Evolutionary conservation across 176 grass and related monocot genomes (phyloP).

Genomic region (Phragmites australis): DNA sequence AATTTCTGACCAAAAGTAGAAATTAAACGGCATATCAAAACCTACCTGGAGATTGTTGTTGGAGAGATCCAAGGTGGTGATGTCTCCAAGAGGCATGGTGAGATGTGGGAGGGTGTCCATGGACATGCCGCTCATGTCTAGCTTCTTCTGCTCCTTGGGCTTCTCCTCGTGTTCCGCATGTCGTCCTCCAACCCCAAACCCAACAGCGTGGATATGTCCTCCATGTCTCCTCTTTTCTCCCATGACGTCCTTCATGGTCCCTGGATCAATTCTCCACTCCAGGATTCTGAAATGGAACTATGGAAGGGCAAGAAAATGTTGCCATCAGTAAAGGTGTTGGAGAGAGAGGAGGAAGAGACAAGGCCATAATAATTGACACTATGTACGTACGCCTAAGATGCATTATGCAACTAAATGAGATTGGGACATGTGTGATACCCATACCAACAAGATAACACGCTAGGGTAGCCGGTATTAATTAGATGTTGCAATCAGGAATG

Average conservation of each 20-base stretch:
- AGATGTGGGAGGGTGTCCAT: conserved; percentile 76
- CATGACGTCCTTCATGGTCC: conserved; percentile 46
- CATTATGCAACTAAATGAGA: conserved; percentile 25
- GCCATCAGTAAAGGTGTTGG: conserved; percentile 16
- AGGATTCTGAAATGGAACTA: conserved; percentile 2
- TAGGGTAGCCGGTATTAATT: conserved; percentile 40
- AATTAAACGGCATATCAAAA: background rate
- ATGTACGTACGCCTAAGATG: conserved; percentile 8
- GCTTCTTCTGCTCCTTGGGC: conserved; percentile 45
- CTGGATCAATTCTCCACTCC: background rate
- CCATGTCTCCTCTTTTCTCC: conserved; percentile 51
- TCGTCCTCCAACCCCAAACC: conserved; percentile 47
- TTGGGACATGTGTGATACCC: conserved; percentile 23
- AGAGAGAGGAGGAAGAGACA: background rate
- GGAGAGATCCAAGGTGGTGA: conserved; percentile 88
- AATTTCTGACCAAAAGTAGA: conserved; percentile 13
- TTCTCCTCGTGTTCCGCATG: conserved; percentile 49
- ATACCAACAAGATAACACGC: conserved; percentile 25
- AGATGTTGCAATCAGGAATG: conserved; percentile 26
- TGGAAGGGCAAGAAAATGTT: background rate
- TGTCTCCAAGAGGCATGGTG: conserved; percentile 58
- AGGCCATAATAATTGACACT: conserved; percentile 12
- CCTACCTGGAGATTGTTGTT: conserved; percentile 90
- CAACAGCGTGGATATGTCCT: conserved; percentile 28
- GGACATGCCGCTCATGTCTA: conserved; percentile 80